Evolutionary conservation across 169 alveolate species (phyloP).

Genomic region (Babesia gibsoni): DNA sequence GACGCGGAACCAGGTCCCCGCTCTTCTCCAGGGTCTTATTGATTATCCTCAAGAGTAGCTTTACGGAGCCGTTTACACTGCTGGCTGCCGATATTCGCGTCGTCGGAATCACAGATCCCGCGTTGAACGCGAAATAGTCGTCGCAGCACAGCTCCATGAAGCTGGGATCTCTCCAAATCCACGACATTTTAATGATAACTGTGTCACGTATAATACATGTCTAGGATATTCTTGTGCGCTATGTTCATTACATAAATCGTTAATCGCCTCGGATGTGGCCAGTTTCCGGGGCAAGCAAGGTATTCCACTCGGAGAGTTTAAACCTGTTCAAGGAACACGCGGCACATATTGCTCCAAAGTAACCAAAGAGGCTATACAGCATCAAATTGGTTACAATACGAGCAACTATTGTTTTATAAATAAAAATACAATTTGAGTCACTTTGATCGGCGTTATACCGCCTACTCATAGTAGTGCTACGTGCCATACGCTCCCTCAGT

Average conservation of each 20-base stretch:
- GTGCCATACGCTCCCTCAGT: no score
- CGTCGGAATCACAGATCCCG: conserved; percentile 56
- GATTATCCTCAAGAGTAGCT: conserved; percentile 24
- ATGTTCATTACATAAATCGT: not conserved
- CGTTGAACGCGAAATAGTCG: conserved; percentile 58
- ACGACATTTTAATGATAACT: conserved; percentile 19
- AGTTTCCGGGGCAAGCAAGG: not conserved
- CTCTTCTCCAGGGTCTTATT: conserved; percentile 55
- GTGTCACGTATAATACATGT: conserved; percentile 10
- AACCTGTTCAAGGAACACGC: not conserved
- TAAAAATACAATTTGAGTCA: not conserved
- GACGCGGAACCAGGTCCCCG: conserved; percentile 38
- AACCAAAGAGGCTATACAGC: not conserved
- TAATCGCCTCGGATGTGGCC: conserved; percentile 12
- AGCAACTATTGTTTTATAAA: not conserved
- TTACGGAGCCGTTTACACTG: conserved; percentile 35
- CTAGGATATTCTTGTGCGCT: not conserved
- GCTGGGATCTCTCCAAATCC: conserved; percentile 67
- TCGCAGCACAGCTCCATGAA: conserved; percentile 64
- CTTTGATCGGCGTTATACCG: no score
- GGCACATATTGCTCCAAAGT: conserved; percentile 1
- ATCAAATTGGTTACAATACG: not conserved
- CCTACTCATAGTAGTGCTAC: no score
- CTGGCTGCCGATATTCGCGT: conserved; percentile 39
- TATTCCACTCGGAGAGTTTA: not conserved